phyloP scores from a whole-genome alignment of 371 early-diverging fungal genomes.

The Mortierella sp. region DNA sequence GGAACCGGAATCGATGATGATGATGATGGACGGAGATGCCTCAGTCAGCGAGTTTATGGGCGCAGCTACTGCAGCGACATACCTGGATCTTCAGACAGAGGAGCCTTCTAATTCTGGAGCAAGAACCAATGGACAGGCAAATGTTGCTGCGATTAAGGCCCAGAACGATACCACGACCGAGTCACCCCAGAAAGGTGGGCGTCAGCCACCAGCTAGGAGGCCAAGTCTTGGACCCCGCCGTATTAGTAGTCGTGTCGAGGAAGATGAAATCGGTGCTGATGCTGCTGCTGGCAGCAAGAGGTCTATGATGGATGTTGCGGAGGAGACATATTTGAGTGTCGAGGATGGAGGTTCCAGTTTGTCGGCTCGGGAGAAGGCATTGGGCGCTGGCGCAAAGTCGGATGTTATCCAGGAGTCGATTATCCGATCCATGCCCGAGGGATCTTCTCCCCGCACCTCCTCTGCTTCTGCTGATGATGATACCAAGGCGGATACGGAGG shows the following conservation, averaged over 20 bases:
- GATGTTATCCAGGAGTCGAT: constrained; percentile 48
- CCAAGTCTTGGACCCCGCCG: constrained; percentile 48
- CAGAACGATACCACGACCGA: constrained; percentile 19
- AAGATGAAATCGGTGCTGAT: not conserved
- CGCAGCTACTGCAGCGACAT: constrained; percentile 37
- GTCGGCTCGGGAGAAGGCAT: constrained; percentile 29
- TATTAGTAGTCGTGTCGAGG: constrained; percentile 43
- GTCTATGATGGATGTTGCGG: constrained; percentile 1
- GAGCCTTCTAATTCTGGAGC: not conserved
- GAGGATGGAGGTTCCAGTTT: not conserved
- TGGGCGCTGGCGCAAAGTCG: constrained; percentile 27
- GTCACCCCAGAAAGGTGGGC: not conserved
- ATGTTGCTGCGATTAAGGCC: not conserved
- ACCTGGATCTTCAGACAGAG: constrained; percentile 26
- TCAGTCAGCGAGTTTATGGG: constrained; percentile 44
- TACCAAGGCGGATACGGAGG: not conserved
- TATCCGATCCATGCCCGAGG: constrained; percentile 16
- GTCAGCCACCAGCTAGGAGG: constrained; percentile 6
- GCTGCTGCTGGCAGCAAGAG: not conserved
- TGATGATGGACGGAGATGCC: constrained; percentile 36
- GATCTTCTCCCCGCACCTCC: not conserved
- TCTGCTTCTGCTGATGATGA: not conserved
- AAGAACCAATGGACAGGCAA: not conserved
- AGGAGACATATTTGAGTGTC: constrained; percentile 16
- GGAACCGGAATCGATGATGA: not conserved